These are phyloP conservation scores for Lasiosphaeria hispida DNA, from an alignment of 495 filamentous ascomycete species.

Conservation along the genomic window DNA sequence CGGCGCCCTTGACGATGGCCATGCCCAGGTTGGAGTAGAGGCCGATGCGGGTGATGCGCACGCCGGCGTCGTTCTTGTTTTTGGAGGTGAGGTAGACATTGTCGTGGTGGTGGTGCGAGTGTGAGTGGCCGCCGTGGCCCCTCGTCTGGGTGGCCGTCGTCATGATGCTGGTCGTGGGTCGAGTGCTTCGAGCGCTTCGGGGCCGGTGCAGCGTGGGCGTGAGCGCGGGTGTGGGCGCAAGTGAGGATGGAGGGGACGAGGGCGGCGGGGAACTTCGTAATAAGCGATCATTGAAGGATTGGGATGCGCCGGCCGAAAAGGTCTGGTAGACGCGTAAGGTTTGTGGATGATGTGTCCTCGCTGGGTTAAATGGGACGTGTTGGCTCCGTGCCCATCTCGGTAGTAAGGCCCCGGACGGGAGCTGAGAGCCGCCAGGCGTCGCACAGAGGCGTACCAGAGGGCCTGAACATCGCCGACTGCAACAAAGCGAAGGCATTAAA, in stretches of 20 bases:
- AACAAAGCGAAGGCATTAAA: constrained; percentile 10
- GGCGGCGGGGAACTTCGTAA: constrained; percentile 15
- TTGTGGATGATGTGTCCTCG: constrained; percentile 21
- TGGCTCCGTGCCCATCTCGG: constrained; percentile 16
- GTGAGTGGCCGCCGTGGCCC: constrained; percentile 49
- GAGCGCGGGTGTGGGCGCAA: not conserved
- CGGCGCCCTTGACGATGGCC: constrained; percentile 88
- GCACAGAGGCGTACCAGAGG: constrained; percentile 6
- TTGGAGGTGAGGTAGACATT: constrained; percentile 84
- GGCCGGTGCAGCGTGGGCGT: constrained; percentile 8
- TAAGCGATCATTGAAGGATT: constrained; percentile 26
- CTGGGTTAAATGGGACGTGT: constrained; percentile 15
- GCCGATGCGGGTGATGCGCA: constrained; percentile 90
- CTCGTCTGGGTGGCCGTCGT: constrained; percentile 34
- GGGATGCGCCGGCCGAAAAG: constrained; percentile 17
- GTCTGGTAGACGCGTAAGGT: constrained; percentile 33
- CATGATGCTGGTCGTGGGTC: constrained; percentile 1
- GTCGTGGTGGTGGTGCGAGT: constrained; percentile 67
- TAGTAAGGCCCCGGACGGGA: not conserved
- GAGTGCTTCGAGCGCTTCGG: not conserved
- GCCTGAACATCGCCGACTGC: not conserved
- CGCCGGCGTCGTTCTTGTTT: constrained; percentile 90
- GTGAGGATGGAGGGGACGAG: constrained; percentile 10
- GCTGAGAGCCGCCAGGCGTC: constrained; percentile 5
- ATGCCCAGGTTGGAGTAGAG: constrained; percentile 89